These are phyloP conservation scores for Fusarium burgessii DNA, from an alignment of 2,329 filamentous ascomycete species.

Conservation along the genomic window DNA sequence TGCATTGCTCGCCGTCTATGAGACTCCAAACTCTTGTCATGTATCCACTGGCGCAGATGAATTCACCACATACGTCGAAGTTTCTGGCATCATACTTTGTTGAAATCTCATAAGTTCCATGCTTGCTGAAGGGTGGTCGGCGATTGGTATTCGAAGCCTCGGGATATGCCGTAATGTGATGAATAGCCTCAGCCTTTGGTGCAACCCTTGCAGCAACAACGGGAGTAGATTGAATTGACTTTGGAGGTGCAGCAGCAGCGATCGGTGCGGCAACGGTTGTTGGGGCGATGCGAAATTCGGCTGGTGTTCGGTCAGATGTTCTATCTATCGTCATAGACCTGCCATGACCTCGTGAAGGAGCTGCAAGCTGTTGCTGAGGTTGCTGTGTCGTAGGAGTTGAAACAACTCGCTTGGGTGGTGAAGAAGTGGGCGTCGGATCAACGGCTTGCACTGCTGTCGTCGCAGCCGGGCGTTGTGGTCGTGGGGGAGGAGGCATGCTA, in stretches of 20 bases:
- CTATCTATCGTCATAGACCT: slow-evolving; percentile 54
- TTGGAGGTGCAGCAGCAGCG: slow-evolving; percentile 31
- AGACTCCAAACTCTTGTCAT: slow-evolving; percentile 91
- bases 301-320: slow-evolving; percentile 42
- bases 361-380: slow-evolving; percentile 48
- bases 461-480: slow-evolving; percentile 57
- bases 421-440: slow-evolving; percentile 31
- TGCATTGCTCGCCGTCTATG: slow-evolving; percentile 80
- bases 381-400: slow-evolving; percentile 49
- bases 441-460: slow-evolving; percentile 34
- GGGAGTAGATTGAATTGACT: slow-evolving; percentile 34
- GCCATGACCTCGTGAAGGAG: slow-evolving; percentile 48
- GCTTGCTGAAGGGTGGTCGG: slow-evolving; percentile 79
- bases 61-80: slow-evolving; percentile 88
- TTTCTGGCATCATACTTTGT: slow-evolving; percentile 89
- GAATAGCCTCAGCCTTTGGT: slow-evolving; percentile 58
- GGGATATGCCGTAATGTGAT: slow-evolving; percentile 76
- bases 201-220: slow-evolving; percentile 36
- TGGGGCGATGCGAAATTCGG: slow-evolving; percentile 42
- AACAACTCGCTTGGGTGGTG: slow-evolving; percentile 49
- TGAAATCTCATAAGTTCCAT: slow-evolving; percentile 79
- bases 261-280: slow-evolving; percentile 35
- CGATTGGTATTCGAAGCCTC: slow-evolving; percentile 88
- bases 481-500: slow-evolving; percentile 56
- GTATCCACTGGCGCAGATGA: slow-evolving; percentile 87